These are phyloP conservation scores for Misopates orontium DNA, from an alignment of 257 asterid genomes.

Conservation along the genomic window DNA sequence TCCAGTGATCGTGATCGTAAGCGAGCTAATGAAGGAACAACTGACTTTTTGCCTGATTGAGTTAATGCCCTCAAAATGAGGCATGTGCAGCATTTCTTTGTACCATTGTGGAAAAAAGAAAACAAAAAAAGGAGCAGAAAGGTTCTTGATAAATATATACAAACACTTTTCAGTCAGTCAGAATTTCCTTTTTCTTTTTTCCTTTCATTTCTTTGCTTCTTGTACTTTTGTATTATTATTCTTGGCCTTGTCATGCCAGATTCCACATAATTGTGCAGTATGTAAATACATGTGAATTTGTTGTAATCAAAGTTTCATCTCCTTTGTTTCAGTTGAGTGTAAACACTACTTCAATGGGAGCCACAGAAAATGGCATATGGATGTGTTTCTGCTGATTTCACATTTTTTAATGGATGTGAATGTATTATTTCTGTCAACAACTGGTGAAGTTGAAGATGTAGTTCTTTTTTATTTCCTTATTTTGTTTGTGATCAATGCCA, in stretches of 20 bases:
- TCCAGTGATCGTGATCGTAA: conserved; percentile 27
- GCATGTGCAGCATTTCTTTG: conserved; percentile 28
- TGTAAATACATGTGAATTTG: conserved; percentile 50
- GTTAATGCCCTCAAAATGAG: conserved; percentile 25
- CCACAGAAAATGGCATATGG: neutral
- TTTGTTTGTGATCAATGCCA: no score
- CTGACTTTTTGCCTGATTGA: conserved; percentile 14
- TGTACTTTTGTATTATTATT: conserved; percentile 29
- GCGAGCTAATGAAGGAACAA: conserved; percentile 34
- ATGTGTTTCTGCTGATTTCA: no score
- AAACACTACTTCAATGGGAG: conserved; percentile 5
- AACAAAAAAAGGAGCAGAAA: neutral
- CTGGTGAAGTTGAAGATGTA: no score
- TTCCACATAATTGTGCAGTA: conserved; percentile 50
- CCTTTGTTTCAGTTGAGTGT: conserved; percentile 26
- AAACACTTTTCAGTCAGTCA: conserved; percentile 28
- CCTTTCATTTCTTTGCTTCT: conserved; percentile 6
- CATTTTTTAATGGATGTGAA: no score
- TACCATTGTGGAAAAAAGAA: conserved; percentile 8
- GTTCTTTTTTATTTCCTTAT: no score
- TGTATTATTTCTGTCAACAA: no score
- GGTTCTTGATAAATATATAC: conserved; percentile 22
- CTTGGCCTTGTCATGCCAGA: conserved; percentile 44
- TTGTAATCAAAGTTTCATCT: conserved; percentile 40
- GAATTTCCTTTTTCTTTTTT: conserved; percentile 19